Percentiles rank a stretch among this genome's conserved stretches.
phyloP scores from a whole-genome alignment of 179 eudicot species.

The Amaranthus tricolor region DNA sequence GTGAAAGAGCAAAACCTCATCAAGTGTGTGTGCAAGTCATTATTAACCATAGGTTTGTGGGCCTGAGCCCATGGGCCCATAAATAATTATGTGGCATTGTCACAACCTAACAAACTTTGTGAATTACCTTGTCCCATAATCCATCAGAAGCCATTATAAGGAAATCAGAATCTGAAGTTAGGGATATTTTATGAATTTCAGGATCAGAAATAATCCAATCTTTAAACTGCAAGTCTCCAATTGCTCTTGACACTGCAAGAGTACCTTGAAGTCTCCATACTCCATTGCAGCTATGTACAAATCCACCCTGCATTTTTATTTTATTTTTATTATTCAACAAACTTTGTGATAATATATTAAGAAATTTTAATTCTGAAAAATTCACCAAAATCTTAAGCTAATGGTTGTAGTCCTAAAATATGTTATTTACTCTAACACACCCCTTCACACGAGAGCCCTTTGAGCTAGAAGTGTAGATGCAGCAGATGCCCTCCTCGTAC shows the following conservation, averaged over 20 bases:
- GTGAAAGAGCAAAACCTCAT: too few relatives aligned
- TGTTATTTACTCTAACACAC: too few relatives aligned
- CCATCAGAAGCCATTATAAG: conserved; percentile 71
- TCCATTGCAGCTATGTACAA: conserved; percentile 42
- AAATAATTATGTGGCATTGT: too few relatives aligned
- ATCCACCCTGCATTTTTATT: conserved; percentile 51
- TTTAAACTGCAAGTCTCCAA: conserved; percentile 55
- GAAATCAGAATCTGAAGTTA: conserved; percentile 48
- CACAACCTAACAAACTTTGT: too few relatives aligned
- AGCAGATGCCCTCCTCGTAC: too few relatives aligned
- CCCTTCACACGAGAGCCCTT: too few relatives aligned
- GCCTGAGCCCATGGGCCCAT: too few relatives aligned
- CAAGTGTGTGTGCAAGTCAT: too few relatives aligned
- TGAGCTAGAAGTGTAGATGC: too few relatives aligned
- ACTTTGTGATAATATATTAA: not conserved
- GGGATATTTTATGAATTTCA: conserved; percentile 30
- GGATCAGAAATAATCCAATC: conserved; percentile 58
- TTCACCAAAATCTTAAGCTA: too few relatives aligned
- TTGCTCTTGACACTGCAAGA: conserved; percentile 61
- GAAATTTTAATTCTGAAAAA: not conserved
- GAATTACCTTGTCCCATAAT: conserved; percentile 62
- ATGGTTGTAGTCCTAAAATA: too few relatives aligned
- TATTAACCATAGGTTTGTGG: too few relatives aligned
- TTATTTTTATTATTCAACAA: not conserved
- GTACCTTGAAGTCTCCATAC: conserved; percentile 60